Base-by-base conservation (phyloP, 2,329 filamentous ascomycete genomes). In the Macrophomina tecta region DNA sequence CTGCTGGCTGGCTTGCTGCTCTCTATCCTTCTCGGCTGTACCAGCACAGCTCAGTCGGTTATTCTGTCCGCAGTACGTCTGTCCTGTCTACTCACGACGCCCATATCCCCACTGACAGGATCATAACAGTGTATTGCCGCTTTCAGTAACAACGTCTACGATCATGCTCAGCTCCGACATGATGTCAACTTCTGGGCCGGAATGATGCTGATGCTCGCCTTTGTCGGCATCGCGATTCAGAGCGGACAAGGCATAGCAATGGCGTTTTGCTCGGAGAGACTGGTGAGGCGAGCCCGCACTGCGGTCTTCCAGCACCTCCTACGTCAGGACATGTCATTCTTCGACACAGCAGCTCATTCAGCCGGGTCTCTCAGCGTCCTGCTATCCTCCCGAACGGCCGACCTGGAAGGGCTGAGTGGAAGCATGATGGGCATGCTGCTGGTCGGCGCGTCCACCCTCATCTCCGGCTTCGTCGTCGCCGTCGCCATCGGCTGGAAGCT, bases 261-360 rank as follows among this genome's bases (percentile, higher is more conserved):
- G 73, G 93, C 91, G 23, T 88, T 87, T 73, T 94, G 92, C 80
- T 95, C 93, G 14, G 93, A 97, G 81, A 86, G 88, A 42, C 84
- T 97, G 28, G 86, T 97, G 61, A 91, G 91, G 74, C 88, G 93
- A 18, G 92, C 93, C 1, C 87, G 94, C 72, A 88, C 93, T 77
- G 83, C 83, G 67, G 90, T 92, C 5, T 97, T 97, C 83, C 86
- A 92, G 46, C 85, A 89, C 36, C 93, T 97, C 83, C 87, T 97
- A 58, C 89, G 93, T 69, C 93, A 97, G 78, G 94, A 97, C 69
- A 92, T 97, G 53, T 83, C 88, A 36, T 97, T 93, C 78, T 97
- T 97, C 72, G 94, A 97, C 76, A 85, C 83, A 38, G 91, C 95
- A 68, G 90, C 94, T 77, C 96, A 97, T 76, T 92, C 91, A 5